phyloP scores from a whole-genome alignment of 805 yeast genomes.

The Wilhelminamyces savonicus region DNA sequence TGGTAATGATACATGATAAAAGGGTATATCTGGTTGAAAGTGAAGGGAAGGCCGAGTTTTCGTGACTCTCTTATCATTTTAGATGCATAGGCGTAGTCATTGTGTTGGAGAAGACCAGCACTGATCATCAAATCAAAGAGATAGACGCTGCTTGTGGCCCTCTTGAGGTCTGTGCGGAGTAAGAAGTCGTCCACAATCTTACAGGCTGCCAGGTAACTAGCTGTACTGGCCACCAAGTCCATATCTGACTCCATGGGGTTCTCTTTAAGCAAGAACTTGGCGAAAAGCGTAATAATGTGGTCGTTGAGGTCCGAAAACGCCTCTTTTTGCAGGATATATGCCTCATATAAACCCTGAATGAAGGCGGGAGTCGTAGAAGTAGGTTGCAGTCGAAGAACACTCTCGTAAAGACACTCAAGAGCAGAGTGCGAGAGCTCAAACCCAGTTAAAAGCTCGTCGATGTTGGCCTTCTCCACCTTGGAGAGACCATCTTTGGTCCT shows the following conservation, averaged over 20 bases:
- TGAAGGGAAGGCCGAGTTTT: slow-evolving; percentile 21
- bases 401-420: slow-evolving; percentile 20
- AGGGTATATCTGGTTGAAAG: slow-evolving; percentile 35
- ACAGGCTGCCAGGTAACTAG: slow-evolving; percentile 20
- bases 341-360: slow-evolving; percentile 14
- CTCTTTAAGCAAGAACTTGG: slow-evolving; percentile 18
- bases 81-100: slow-evolving; percentile 30
- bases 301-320: slow-evolving; percentile 10
- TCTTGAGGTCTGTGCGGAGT: slow-evolving; percentile 6
- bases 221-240: slow-evolving; percentile 8
- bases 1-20: slow-evolving; percentile 30
- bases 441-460: slow-evolving; percentile 21
- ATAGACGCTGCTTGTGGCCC: slow-evolving; percentile 13
- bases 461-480: slow-evolving; percentile 20
- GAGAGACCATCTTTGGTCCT: slow-evolving; percentile 6
- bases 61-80: slow-evolving; percentile 20
- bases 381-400: slow-evolving; percentile 11
- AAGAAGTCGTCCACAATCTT: slow-evolving; percentile 18
- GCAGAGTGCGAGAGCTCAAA: slow-evolving; percentile 12
- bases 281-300: slow-evolving; percentile 12
- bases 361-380: slow-evolving; percentile 9
- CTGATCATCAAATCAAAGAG: slow-evolving; percentile 25
- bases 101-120: slow-evolving; percentile 23
- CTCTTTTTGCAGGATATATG: slow-evolving; percentile 12
- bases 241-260: slow-evolving; percentile 11